Evolutionary conservation across 768 basidiomycete species (phyloP), one percentile per base, ranked within the genome.

Genomic region (Agaricus bisporus): DNA sequence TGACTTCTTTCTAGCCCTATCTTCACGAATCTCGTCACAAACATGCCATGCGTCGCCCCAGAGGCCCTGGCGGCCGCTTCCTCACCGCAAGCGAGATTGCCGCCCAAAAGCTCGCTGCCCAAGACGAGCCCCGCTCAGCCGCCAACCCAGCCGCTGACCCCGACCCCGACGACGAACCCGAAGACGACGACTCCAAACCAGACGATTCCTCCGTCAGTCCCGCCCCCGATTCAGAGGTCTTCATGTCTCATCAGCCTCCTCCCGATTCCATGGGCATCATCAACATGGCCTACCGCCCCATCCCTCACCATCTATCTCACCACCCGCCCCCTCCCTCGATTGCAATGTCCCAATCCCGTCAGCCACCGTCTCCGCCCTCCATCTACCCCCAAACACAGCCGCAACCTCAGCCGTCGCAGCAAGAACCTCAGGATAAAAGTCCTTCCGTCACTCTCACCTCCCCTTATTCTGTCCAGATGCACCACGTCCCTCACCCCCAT

Each of bases 21-120:
- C 85, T 98, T 28, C 97, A 99, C 59, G 97, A 99, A 66, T 95
- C 92, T 7, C 85, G 97, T 42, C 97, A 99, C 74, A 91, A 92
- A 60, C 97, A 99, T 71, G 97, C 97, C 29, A 95, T 98, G 88
- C 86, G 94, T 42, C 83, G 97, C 17, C 97, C 97, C 14, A 81
- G 97, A 52, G 97, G 97, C 4, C 95, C 97, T 20, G 97, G 97
- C 10, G 97, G 97, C 20, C 85, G 97, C 41, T 99, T 99, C 73
- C 84, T 98, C 63, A 98, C 95, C 7, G 91, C 94, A 48, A 92
- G 94, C 17, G 95, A 98, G 69, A 94, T 95, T 45, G 89, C 90
- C 0, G 87, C 89, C 0, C 87, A 90, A 64, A 87, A 87, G 59
- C 70, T 74, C 11, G 58, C 68, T 3, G 67, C 71, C 20, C 62